Evolutionary conservation across 495 filamentous ascomycete species (phyloP).

Genomic region (Neurospora sp.): DNA sequence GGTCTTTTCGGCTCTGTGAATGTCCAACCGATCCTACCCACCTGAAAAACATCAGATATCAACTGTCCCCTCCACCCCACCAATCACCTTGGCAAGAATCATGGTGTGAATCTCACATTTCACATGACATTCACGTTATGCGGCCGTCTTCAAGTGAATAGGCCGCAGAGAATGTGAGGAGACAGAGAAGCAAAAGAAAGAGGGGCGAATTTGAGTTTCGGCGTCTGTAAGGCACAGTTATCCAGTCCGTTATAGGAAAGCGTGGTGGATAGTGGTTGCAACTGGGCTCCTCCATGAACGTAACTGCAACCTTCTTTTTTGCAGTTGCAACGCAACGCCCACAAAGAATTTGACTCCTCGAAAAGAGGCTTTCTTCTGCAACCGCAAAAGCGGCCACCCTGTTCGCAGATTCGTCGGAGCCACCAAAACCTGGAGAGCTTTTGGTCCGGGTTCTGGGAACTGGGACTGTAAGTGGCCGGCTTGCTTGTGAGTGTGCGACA

Average conservation of each 20-base stretch:
- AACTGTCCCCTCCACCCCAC: neutral
- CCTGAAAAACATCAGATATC: neutral
- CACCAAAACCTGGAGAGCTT: neutral
- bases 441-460: neutral
- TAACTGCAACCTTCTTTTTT: neutral
- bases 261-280: neutral
- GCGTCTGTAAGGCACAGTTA: neutral
- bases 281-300: neutral
- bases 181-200: neutral
- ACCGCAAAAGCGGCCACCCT: neutral
- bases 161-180: neutral
- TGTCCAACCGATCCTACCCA: neutral
- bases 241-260: neutral
- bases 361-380: neutral
- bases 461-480: neutral
- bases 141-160: neutral
- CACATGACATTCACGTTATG: neutral
- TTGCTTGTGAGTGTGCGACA: neutral
- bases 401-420: neutral
- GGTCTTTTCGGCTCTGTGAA: neutral
- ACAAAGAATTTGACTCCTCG: neutral
- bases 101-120: neutral
- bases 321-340: neutral
- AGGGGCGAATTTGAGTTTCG: neutral
- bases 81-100: neutral